Base-by-base conservation (phyloP, 2,329 filamentous ascomycete genomes). In the Diplodia sapinea region DNA sequence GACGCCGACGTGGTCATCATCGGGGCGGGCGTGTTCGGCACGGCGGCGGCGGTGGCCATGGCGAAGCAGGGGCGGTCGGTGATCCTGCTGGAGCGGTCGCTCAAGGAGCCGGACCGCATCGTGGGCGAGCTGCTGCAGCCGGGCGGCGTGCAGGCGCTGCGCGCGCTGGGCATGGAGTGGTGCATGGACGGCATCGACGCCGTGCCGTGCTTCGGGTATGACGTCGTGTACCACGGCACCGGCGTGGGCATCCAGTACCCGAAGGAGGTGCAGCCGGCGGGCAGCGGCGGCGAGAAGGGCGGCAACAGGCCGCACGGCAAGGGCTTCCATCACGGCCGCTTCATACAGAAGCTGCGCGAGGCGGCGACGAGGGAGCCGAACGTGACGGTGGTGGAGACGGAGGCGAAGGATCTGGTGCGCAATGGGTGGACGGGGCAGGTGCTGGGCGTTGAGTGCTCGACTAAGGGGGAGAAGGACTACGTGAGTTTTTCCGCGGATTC, bases 71-170 rank as follows among this genome's bases (percentile, higher is more conserved):
- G 93, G 65, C 89, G 95, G 70, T 96, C 91, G 77, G 94, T 99
- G 31, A 86, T 98, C 31, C 83, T 99, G 63, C 87, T 99, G 62
- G 95, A 99, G 82, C 87, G 88, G 74, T 96, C 89, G 81, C 84
- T 98, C 80, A 93, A 93, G 80, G 91, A 98, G 82, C 95, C 95
- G 23, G 91, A 98, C 81, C 89, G 95, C 71, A 99, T 99, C 72
- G 93, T 99, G 57, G 95, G 95, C 73, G 95, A 99, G 82, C 82
- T 99, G 71, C 83, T 99, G 73, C 95, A 99, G 80, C 95, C 95
- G 0, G 95, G 95, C 62, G 95, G 95, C 61, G 89, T 97, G 40
- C 84, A 87, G 64, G 91, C 95, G 8, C 84, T 99, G 74, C 86
- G 89, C 75, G 88, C 91, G 76, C 83, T 99, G 61, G 95, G 95